Conservation (phyloP, 1,139 yeast species). For the Kurtzmaniella quercitrusa region DNA sequence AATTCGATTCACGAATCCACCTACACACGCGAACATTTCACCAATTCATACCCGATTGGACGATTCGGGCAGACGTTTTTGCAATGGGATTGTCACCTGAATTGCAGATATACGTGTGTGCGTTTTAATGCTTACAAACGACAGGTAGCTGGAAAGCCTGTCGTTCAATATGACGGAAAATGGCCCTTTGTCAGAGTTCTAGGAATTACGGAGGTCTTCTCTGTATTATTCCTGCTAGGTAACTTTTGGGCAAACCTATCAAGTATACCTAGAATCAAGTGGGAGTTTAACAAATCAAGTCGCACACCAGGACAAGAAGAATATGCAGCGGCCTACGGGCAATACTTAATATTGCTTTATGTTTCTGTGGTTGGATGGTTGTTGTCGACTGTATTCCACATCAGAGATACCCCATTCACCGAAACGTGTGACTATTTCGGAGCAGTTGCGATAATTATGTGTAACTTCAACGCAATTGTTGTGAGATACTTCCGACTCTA, state of each 20-base stretch:
- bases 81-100: slow-evolving; percentile 36
- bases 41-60: slow-evolving; percentile 11
- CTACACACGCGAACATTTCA: slow-evolving; percentile 14
- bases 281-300: slow-evolving; percentile 22
- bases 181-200: slow-evolving; percentile 42
- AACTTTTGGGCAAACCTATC: slow-evolving; percentile 35
- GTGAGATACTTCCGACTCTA: slow-evolving; percentile 31
- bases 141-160: slow-evolving; percentile 15
- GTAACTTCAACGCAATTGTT: slow-evolving; percentile 34
- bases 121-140: slow-evolving; percentile 31
- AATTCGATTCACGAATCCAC: neutral
- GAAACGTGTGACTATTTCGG: slow-evolving; percentile 45
- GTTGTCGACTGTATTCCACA: slow-evolving; percentile 38
- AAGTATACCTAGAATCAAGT: slow-evolving; percentile 24
- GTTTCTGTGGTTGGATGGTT: slow-evolving; percentile 38
- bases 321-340: slow-evolving; percentile 25
- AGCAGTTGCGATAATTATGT: slow-evolving; percentile 37
- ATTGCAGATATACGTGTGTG: slow-evolving; percentile 42
- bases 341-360: slow-evolving; percentile 26
- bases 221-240: slow-evolving; percentile 34
- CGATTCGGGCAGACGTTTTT: slow-evolving; percentile 17
- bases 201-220: slow-evolving; percentile 38
- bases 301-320: slow-evolving; percentile 10
- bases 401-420: slow-evolving; percentile 34
- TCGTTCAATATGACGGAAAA: slow-evolving; percentile 44